These are phyloP conservation scores for Phytophthora megakarya DNA, from an alignment of 352 stramenopile species.

Conservation along the genomic window DNA sequence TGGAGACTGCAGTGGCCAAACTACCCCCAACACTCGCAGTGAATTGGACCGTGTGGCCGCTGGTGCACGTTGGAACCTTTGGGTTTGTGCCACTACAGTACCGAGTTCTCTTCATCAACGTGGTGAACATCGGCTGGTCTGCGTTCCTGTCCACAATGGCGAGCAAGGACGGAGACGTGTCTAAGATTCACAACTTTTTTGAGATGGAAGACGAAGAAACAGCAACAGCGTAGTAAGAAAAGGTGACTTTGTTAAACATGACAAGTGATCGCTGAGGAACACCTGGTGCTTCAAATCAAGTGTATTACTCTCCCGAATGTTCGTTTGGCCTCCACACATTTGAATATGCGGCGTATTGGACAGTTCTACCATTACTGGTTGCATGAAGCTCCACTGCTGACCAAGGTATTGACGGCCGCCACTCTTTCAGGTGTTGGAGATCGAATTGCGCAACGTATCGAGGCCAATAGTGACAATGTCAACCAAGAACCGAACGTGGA, in stretches of 20 bases:
- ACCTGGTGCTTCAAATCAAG: constrained; percentile 16
- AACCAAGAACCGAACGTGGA: background rate
- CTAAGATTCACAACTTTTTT: constrained; percentile 16
- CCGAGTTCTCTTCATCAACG: constrained; percentile 55
- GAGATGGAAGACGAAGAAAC: constrained; percentile 32
- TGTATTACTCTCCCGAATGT: constrained; percentile 9
- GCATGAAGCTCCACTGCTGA: constrained; percentile 53
- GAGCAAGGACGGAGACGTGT: constrained; percentile 22
- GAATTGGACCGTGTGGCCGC: constrained; percentile 52
- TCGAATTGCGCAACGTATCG: constrained; percentile 49
- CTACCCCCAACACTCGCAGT: constrained; percentile 42
- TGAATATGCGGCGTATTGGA: constrained; percentile 32
- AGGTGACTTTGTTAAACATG: too few species aligned
- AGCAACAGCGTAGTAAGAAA: background rate
- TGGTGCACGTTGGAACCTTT: constrained; percentile 50
- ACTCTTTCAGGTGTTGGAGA: constrained; percentile 54
- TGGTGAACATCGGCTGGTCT: constrained; percentile 51
- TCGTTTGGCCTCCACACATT: constrained; percentile 8
- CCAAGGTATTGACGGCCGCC: constrained; percentile 54
- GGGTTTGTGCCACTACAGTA: constrained; percentile 53
- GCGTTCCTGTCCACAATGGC: constrained; percentile 52
- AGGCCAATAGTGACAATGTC: constrained; percentile 10
- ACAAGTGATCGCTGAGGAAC: background rate
- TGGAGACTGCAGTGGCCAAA: constrained; percentile 36
- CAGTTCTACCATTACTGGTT: constrained; percentile 51